Evolutionary conservation across 352 stramenopile species (phyloP), one percentile per base, ranked within the genome.

Genomic region (Globisporangium splendens): DNA sequence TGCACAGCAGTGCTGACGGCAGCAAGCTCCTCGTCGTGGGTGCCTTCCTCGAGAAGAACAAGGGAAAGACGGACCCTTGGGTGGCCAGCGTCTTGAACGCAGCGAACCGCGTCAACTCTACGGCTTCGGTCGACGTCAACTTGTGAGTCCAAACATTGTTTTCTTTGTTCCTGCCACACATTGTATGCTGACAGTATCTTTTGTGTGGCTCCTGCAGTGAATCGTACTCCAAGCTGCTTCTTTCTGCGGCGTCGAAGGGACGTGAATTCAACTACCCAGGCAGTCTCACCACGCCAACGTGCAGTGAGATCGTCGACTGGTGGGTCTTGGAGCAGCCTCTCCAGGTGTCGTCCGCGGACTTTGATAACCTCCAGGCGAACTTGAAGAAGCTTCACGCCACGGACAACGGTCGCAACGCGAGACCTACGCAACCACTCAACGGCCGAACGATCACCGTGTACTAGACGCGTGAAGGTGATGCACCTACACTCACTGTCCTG

Each of bases 1-100:
- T 83, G 17, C 73, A 83, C 59, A 33, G 58, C 31, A 43, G 31
- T 22, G 49, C 47, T 17, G 33, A 56, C 38, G 63, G 64, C 42
- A 62, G 42, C 12, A 14, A 48, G 7, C 56, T 63, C 2, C 43
- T 71, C 3, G 67, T 75, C 17, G 51, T 75, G 20, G 63, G 63
- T 0, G 42, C 68, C 50, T 58, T 63, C 28, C 38, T 63, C 14
- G 18, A 69, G 21, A 66, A 66, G 60, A 50, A 54, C 1, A 17
- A 44, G n/a, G 54, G 44, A 13, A 41, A 42, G 21, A 70, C 63
- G 0, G 49, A 63, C 21, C 48, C 57, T 31, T 63, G 57, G 57
- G 6, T 63, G 44, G 15, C 48, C 0, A 46, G 20, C 3, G 50
- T 63, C 50, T 58, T 38, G 39, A 21, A 56, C 57, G 31, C 49